phyloP scores from a whole-genome alignment of 108 stramenopile genomes.

The Mediolabrus comicus region DNA sequence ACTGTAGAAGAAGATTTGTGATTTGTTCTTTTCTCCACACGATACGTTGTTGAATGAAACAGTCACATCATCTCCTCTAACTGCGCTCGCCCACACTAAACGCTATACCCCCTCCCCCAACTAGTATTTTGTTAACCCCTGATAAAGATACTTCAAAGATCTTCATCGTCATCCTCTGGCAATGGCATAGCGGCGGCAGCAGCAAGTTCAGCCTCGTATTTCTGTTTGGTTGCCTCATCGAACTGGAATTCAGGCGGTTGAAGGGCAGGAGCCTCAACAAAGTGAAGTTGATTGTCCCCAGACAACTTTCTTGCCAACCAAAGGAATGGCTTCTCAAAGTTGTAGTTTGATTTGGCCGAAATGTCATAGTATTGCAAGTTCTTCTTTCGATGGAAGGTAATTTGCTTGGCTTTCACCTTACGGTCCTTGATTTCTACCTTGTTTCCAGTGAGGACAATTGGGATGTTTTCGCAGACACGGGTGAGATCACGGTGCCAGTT shows the following conservation, averaged over 20 bases:
- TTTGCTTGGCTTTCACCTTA: slow-evolving; percentile 99
- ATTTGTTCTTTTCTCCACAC: not conserved
- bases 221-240: slow-evolving; percentile 88
- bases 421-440: slow-evolving; percentile 99
- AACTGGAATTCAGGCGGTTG: slow-evolving; percentile 95
- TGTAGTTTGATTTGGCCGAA: slow-evolving; percentile 99
- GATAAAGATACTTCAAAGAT: slow-evolving; percentile 61
- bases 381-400: slow-evolving; percentile 99
- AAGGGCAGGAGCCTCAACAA: slow-evolving; percentile 97
- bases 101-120: not conserved
- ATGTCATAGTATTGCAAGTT: slow-evolving; percentile 99
- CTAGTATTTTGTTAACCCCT: not conserved
- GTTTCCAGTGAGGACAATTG: slow-evolving; percentile 98
- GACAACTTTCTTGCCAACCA: slow-evolving; percentile 98
- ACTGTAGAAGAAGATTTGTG: not conserved
- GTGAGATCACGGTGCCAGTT: slow-evolving; percentile 99
- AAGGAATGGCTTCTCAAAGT: slow-evolving; percentile 99
- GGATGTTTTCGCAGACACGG: slow-evolving; percentile 99
- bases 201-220: slow-evolving; percentile 86
- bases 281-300: slow-evolving; percentile 95
- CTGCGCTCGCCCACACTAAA: not conserved
- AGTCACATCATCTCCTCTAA: not conserved
- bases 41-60: not conserved
- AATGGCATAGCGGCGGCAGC: slow-evolving; percentile 91
- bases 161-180: slow-evolving; percentile 97